Evolutionary conservation across 2,329 filamentous ascomycete species (phyloP), one percentile per base, ranked within the genome.

Genomic region (Aspergillus tubingensis): DNA sequence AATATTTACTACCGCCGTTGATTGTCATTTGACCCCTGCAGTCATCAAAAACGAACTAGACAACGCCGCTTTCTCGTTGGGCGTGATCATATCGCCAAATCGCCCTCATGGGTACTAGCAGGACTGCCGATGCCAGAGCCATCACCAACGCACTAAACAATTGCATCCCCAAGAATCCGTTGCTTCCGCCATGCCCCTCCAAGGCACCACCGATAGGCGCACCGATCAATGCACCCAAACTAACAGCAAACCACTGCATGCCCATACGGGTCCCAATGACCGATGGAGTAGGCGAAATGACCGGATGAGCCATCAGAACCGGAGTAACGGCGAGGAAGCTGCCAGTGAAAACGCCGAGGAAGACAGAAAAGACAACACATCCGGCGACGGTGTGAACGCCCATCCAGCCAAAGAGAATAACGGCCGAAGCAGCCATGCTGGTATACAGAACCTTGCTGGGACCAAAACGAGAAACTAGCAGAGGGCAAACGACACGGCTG

Each of bases 221-320:
- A 8, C 60, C 57, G 7, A 62, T 57, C 21, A 62, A n/a, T 5
- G 51, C 58, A 0, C 60, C 60, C 11, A 62, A 19, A 27, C 57
- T 60, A 8, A 53, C 38, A 4, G 43, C 43, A 51, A 60, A 60
- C 57, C 57, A 62, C 32, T 54, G 50, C 57, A 62, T 60, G 41
- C 60, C 60, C 53, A 62, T 60, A 5, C 57, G 57, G 3, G 60
- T 62, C 1, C 60, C 60, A n/a, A 62, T 36, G 8, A 62, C 17
- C 1, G 48, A 23, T 1, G 49, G 57, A 5, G 32, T 23, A 2
- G 60, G 60, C 17, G 60, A 59, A 15, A 62, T 48, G 1, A 60
- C 53, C 21, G 60, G 57, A 13, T 62, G 60, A n/a, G 60, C 60
- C 11, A 62, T 60, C 11, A 62, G 11, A 2, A 62, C 30, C 8